These are phyloP conservation scores for Arachnomyces sp. DNA, from an alignment of 2,329 filamentous ascomycete species.

Conservation along the genomic window DNA sequence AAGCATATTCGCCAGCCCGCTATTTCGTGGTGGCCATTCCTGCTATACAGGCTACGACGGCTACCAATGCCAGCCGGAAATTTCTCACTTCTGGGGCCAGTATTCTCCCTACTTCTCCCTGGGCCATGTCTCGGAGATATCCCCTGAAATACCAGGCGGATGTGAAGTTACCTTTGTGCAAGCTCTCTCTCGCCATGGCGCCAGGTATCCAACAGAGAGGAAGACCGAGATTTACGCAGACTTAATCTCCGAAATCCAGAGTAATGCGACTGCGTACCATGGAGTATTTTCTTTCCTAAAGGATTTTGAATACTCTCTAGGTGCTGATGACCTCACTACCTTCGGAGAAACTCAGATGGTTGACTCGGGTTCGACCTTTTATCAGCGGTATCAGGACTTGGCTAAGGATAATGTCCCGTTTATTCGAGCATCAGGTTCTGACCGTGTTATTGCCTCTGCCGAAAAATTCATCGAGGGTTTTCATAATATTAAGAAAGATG, in stretches of 20 bases:
- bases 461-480: constrained; percentile 70
- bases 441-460: constrained; percentile 67
- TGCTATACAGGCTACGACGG: constrained; percentile 52
- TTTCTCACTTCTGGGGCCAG: constrained; percentile 72
- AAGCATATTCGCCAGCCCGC: too few relatives aligned
- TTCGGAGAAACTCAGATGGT: constrained; percentile 65
- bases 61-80: constrained; percentile 55
- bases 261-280: constrained; percentile 48
- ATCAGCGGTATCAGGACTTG: constrained; percentile 61
- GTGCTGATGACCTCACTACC: constrained; percentile 59
- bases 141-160: constrained; percentile 51
- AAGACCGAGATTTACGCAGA: constrained; percentile 60
- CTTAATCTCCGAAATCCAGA: constrained; percentile 61
- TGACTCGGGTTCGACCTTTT: constrained; percentile 70
- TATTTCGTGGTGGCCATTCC: constrained; percentile 4
- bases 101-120: constrained; percentile 81
- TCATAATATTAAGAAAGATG: constrained; percentile 49
- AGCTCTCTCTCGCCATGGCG: constrained; percentile 75
- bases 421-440: constrained; percentile 61
- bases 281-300: constrained; percentile 62
- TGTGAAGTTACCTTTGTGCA: constrained; percentile 75
- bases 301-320: constrained; percentile 63
- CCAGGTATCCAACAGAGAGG: constrained; percentile 65
- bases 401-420: constrained; percentile 56
- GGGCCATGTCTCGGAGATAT: constrained; percentile 51